phyloP scores from a whole-genome alignment of 1,284 basidiomycete genomes.

The Sporisorium iseilematis-ciliati region DNA sequence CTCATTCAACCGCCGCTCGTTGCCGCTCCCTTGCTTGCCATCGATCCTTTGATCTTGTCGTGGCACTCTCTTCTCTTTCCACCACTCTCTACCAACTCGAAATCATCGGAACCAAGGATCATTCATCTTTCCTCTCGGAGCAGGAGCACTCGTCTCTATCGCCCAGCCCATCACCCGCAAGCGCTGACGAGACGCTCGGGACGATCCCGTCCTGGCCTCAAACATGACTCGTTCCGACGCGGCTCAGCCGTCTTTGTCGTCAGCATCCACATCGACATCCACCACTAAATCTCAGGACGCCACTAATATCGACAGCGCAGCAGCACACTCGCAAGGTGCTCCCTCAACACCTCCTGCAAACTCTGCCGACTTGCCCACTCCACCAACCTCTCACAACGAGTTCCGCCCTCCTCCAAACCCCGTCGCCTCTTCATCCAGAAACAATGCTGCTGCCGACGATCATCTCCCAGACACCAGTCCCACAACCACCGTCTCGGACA shows the following conservation, averaged over 20 bases:
- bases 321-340: slow-evolving; percentile 9
- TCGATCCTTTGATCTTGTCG: neutral
- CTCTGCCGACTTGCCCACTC: slow-evolving; percentile 45
- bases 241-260: slow-evolving; percentile 15
- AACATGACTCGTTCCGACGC: slow-evolving; percentile 19
- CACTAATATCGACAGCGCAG: neutral
- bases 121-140: neutral
- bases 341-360: slow-evolving; percentile 30
- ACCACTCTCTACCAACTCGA: neutral
- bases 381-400: slow-evolving; percentile 58
- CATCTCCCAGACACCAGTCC: slow-evolving; percentile 36
- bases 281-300: slow-evolving; percentile 1
- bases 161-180: neutral
- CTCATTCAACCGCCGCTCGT: slow-evolving; percentile 1
- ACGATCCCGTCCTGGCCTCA: neutral
- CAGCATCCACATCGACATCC: slow-evolving; percentile 2
- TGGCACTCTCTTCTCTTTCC: neutral
- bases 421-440: slow-evolving; percentile 38
- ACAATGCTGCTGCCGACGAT: slow-evolving; percentile 15
- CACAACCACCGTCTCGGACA: slow-evolving; percentile 46
- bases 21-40: neutral
- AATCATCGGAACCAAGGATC: neutral
- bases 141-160: neutral
- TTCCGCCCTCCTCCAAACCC: slow-evolving; percentile 41
- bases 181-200: slow-evolving; percentile 7